Conservation (phyloP, 208 protist genomes). For the Tritrichomonas musculus region DNA sequence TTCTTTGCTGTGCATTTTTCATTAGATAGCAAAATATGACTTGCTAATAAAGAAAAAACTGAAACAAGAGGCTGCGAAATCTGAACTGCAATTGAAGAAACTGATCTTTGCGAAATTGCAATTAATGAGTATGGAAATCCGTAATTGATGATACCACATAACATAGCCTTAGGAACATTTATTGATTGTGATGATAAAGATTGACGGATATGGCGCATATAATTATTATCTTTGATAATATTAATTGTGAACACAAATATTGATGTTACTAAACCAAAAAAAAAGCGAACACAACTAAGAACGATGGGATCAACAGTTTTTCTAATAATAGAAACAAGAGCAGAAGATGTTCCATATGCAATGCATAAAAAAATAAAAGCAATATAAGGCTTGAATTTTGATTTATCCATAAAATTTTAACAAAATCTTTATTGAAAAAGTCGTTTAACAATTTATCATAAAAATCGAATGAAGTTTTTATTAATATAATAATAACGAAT, state of each 20-base stretch:
- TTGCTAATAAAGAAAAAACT: not conserved
- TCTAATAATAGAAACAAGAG: not conserved
- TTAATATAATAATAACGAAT: too few relatives aligned
- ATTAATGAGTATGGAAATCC: slow-evolving; percentile 14
- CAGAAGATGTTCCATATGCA: not conserved
- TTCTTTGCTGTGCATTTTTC: not conserved
- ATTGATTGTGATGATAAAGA: not conserved
- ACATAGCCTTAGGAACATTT: not conserved
- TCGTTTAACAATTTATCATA: too few relatives aligned
- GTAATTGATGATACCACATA: not conserved
- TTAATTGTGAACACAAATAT: not conserved
- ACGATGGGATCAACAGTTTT: not conserved
- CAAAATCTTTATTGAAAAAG: too few relatives aligned
- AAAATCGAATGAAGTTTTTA: too few relatives aligned
- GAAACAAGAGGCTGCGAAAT: not conserved
- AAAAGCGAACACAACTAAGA: not conserved
- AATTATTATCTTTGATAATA: not conserved
- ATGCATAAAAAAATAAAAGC: not conserved
- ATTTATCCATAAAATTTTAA: too few relatives aligned
- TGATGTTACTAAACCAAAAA: not conserved
- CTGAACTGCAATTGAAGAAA: not conserved
- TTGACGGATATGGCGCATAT: not conserved
- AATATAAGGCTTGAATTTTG: not conserved
- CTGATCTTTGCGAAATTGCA: not conserved
- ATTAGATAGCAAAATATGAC: not conserved